Evolutionary conservation across 108 stramenopile genomes (phyloP), one percentile per base, ranked within the genome.

Genomic region (Asterionellopsis glacialis): DNA sequence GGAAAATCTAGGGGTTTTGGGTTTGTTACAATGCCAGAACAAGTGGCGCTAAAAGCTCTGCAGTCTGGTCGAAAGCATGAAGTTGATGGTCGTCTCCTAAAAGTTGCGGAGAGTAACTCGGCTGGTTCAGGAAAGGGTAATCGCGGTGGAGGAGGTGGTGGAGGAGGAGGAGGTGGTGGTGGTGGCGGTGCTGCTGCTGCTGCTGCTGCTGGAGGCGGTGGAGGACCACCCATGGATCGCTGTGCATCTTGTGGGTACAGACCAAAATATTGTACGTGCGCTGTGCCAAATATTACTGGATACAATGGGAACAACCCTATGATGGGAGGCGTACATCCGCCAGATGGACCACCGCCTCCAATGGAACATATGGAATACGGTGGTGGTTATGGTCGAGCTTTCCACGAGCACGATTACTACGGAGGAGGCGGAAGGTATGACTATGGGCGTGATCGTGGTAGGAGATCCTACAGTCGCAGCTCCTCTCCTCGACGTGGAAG

Each of bases 1-100:
- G 83, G 83, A 10, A 79, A 82, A 50, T 93, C 91, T 9, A 71
- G 91, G 11, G 91, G 91, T 6, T 93, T 93, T 70, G 91, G 91
- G 0, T 93, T 93, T 69, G 88, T 93, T 15, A 90, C 91, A 11
- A 69, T 93, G 63, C 83, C 88, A 6, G 87, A 90, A 61, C 18
- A 59, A 9, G 59, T 78, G 43, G 87, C 88, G 28, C 59, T 68
- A 15, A 63, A 80, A 44, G 77, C 83, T 45, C 63, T 93, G 13
- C 64, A 81, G 28, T 66, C 85, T 38, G 79, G 74, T 12, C 56
- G 65, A 28, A 82, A 85, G 45, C 83, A 83, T 49, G 85, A 93
- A 48, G 76, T 93, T 65, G 77, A 82, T 58, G 88, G 85, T 13
- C 75, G 91, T 24, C 61, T 88, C 42, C 51, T 93, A 41, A 90